A percentile compares a stretch with the other conserved stretches of the same genome.
Evolutionary conservation across 352 stramenopile species (phyloP).

Genomic region (Globisporangium echinulatum): DNA sequence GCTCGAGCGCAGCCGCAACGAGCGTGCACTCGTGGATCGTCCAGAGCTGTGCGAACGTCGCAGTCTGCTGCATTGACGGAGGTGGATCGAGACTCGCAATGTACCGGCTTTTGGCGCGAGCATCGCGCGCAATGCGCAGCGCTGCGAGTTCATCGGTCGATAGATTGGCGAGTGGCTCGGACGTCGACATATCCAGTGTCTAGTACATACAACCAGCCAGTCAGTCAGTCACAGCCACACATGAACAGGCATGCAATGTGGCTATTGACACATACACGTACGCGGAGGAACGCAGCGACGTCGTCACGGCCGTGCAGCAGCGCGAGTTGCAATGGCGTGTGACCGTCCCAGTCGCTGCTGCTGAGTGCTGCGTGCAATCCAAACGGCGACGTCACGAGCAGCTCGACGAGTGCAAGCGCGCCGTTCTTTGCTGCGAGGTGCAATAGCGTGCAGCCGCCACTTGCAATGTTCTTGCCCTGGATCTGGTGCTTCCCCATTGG

Average conservation of each 20-base stretch:
- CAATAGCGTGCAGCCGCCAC: constrained; percentile 60
- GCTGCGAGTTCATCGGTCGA: constrained; percentile 9
- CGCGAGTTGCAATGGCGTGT: constrained; percentile 40
- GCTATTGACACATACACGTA: constrained; percentile 8
- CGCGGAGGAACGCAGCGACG: constrained; percentile 32
- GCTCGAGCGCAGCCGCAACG: constrained; percentile 35
- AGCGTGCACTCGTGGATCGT: constrained; percentile 34
- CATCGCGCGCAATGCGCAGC: constrained; percentile 30
- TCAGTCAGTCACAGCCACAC: neutral
- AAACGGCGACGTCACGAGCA: constrained; percentile 37
- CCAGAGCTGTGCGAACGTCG: constrained; percentile 50
- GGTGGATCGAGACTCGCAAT: constrained; percentile 40
- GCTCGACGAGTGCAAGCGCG: constrained; percentile 39
- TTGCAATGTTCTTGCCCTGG: constrained; percentile 64
- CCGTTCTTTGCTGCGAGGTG: constrained; percentile 63
- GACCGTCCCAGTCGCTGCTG: constrained; percentile 53
- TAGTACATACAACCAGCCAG: neutral
- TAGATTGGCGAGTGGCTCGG: neutral
- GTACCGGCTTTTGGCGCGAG: constrained; percentile 38
- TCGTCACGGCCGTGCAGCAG: constrained; percentile 34
- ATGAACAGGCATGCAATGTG: constrained; percentile 1
- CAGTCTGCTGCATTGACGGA: constrained; percentile 30
- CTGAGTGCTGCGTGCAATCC: constrained; percentile 12
- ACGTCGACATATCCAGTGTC: neutral
- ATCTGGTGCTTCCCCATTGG: constrained; percentile 51